phyloP scores from a whole-genome alignment of 352 stramenopile species.

The Globisporangium carolinianum region DNA sequence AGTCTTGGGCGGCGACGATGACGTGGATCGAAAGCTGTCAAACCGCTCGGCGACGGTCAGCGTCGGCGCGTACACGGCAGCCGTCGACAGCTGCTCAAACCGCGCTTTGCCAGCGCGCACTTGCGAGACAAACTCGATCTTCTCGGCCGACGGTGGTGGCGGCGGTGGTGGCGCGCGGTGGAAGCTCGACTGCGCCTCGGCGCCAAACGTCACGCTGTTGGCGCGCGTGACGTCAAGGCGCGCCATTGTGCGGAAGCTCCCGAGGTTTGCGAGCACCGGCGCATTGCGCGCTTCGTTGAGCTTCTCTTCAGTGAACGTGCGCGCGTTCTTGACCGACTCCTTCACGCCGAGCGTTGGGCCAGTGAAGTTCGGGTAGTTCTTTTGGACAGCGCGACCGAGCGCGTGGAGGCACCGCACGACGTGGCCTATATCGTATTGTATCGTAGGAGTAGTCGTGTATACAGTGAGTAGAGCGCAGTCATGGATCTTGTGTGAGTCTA shows the following conservation, averaged over 20 bases:
- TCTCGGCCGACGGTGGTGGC: constrained; percentile 65
- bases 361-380: constrained; percentile 61
- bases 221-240: constrained; percentile 36
- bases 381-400: constrained; percentile 67
- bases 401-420: constrained; percentile 78
- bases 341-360: constrained; percentile 77
- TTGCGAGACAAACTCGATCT: constrained; percentile 56
- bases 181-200: constrained; percentile 44
- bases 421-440: constrained; percentile 19
- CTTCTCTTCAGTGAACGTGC: constrained; percentile 62
- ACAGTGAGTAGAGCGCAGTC: too few relatives aligned
- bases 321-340: constrained; percentile 72
- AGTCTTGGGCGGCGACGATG: constrained; percentile 16
- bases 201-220: constrained; percentile 74
- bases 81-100: constrained; percentile 15
- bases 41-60: constrained; percentile 10
- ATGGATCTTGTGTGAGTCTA: too few relatives aligned
- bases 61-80: constrained; percentile 15
- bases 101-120: constrained; percentile 36
- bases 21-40: background rate
- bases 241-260: constrained; percentile 69
- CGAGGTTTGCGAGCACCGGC: constrained; percentile 55
- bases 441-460: background rate
- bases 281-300: constrained; percentile 54
- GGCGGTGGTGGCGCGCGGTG: constrained; percentile 53